Conservation (phyloP, 2,329 filamentous ascomycete species). For the Stachybotrys chlorohalonatus region DNA sequence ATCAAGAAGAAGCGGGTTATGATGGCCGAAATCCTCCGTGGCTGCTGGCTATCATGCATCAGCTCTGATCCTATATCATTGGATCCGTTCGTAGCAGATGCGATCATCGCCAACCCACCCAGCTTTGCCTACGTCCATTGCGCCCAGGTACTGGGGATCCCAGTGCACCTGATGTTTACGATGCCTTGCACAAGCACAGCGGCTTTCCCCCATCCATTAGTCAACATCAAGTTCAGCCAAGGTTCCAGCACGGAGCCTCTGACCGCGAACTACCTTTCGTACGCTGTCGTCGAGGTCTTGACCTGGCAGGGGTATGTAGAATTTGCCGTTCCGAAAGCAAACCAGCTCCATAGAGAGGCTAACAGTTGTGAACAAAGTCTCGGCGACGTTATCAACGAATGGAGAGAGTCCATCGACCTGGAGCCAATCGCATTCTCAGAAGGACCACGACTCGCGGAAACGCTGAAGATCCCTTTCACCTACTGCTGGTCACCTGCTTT, state of each 20-base stretch:
- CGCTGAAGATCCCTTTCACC: constrained; percentile 61
- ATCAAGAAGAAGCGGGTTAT: constrained; percentile 14
- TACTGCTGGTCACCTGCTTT: constrained; percentile 69
- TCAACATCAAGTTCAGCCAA: not conserved
- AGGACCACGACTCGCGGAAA: constrained; percentile 60
- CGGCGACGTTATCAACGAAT: constrained; percentile 60
- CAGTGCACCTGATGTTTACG: not conserved
- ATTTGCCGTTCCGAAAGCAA: not conserved
- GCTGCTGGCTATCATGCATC: constrained; percentile 10
- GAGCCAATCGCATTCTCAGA: constrained; percentile 36
- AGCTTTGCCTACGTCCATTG: not conserved
- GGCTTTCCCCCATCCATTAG: not conserved
- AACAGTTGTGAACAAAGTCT: constrained; percentile 20
- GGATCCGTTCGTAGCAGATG: not conserved
- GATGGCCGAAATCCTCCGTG: constrained; percentile 13
- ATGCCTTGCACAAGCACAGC: not conserved
- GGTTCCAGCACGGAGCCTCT: not conserved
- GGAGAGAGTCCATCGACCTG: not conserved
- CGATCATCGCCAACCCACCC: not conserved
- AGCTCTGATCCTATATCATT: constrained; percentile 24
- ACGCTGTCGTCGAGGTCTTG: not conserved
- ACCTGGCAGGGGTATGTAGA: not conserved
- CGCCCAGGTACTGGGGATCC: not conserved
- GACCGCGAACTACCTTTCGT: not conserved
- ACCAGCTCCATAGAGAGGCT: not conserved